Conservation (phyloP, 805 yeast genomes). For the Nadsonia fulvescens region DNA sequence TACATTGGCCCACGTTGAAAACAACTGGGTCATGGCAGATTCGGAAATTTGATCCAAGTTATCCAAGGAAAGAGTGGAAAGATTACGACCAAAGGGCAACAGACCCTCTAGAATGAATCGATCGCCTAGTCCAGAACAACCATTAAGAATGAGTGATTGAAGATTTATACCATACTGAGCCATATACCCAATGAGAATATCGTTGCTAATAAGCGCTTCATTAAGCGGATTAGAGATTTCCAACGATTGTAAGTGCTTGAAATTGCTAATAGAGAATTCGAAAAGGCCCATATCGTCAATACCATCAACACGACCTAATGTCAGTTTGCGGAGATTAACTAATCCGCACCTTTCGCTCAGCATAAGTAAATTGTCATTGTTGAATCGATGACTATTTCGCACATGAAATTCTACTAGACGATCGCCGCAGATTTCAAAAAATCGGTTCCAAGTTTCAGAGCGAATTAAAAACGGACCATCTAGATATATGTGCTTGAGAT, state of each 20-base stretch:
- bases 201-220: constrained; percentile 52
- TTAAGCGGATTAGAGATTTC: constrained; percentile 33
- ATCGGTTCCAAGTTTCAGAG: constrained; percentile 58
- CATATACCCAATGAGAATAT: constrained; percentile 39
- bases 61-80: too few species aligned
- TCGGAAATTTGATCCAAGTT: too few species aligned
- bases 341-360: constrained; percentile 46
- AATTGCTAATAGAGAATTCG: constrained; percentile 45
- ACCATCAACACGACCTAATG: constrained; percentile 57
- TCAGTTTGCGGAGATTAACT: constrained; percentile 33
- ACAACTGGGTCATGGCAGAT: too few species aligned
- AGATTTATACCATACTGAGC: too few species aligned
- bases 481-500: constrained; percentile 37
- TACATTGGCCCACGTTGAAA: too few species aligned
- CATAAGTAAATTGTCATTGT: constrained; percentile 42
- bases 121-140: constrained; percentile 8
- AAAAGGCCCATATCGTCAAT: constrained; percentile 38
- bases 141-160: too few species aligned
- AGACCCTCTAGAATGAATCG: constrained; percentile 11
- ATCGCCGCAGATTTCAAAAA: constrained; percentile 40
- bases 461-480: constrained; percentile 85
- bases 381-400: constrained; percentile 69
- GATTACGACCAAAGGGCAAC: too few species aligned
- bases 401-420: constrained; percentile 42
- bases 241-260: constrained; percentile 34